Conservation (phyloP, 2,329 filamentous ascomycete species). For the Exophiala lecanii-corni region DNA sequence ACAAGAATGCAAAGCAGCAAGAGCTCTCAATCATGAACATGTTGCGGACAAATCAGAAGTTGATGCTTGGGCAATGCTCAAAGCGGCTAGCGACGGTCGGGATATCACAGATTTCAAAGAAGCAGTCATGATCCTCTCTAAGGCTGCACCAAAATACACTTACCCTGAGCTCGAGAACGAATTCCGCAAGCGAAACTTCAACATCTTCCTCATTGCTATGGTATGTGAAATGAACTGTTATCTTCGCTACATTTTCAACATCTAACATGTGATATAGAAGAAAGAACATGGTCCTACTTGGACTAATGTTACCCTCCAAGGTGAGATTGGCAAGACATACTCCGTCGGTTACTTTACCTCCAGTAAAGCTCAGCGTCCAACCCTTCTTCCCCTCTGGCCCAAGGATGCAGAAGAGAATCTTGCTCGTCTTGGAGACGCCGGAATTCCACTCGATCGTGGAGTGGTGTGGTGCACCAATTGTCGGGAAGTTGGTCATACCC, state of each 20-base stretch:
- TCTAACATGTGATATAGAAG: slow-evolving; percentile 31
- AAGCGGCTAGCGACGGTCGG: slow-evolving; percentile 44
- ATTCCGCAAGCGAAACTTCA: slow-evolving; percentile 45
- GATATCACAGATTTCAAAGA: slow-evolving; percentile 50
- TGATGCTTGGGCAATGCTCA: slow-evolving; percentile 48
- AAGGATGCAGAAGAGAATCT: slow-evolving; percentile 46
- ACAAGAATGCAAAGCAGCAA: slow-evolving; percentile 42
- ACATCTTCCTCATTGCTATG: slow-evolving; percentile 50
- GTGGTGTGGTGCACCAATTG: slow-evolving; percentile 50
- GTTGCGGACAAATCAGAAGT: slow-evolving; percentile 45
- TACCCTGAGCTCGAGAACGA: slow-evolving; percentile 48
- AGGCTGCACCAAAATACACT: slow-evolving; percentile 42
- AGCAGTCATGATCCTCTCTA: slow-evolving; percentile 48
- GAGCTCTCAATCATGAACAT: slow-evolving; percentile 39
- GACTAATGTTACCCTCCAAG: slow-evolving; percentile 51
- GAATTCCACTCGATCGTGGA: slow-evolving; percentile 47
- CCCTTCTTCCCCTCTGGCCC: slow-evolving; percentile 48
- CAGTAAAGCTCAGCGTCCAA: slow-evolving; percentile 43
- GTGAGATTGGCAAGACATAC: slow-evolving; percentile 48
- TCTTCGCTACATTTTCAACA: neutral
- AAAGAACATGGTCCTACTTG: slow-evolving; percentile 40
- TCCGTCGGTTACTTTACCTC: slow-evolving; percentile 47
- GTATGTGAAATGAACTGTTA: too few relatives aligned
- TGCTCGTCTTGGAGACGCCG: slow-evolving; percentile 48
- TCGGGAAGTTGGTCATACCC: slow-evolving; percentile 46